Conservation (phyloP, 2,329 filamentous ascomycete species). For the Aspergillus hiratsukae region DNA sequence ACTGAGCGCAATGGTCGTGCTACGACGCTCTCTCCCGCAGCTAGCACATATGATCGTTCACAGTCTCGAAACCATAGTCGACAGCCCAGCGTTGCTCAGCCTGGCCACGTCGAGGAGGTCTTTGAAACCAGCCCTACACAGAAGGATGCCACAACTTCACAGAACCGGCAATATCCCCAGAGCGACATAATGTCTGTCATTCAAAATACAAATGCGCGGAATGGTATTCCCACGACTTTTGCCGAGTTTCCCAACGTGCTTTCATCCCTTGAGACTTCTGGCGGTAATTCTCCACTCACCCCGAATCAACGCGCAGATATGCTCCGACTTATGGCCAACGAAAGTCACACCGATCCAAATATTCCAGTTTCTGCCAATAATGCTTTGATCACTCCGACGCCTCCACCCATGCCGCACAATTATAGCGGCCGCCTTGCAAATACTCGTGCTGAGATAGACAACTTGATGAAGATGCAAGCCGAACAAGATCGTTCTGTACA, state of each 20-base stretch:
- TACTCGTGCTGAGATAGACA: conserved; percentile 71
- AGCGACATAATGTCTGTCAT: conserved; percentile 48
- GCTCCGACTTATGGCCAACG: conserved; percentile 45
- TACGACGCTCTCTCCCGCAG: conserved; percentile 34
- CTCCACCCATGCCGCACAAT: conserved; percentile 51
- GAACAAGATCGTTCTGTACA: conserved; percentile 75
- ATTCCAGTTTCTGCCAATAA: conserved; percentile 45
- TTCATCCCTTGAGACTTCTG: conserved; percentile 41
- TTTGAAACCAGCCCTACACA: conserved; percentile 37
- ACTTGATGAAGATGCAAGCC: conserved; percentile 71
- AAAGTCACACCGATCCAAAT: conserved; percentile 41
- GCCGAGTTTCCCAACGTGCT: conserved; percentile 44
- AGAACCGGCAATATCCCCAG: conserved; percentile 28
- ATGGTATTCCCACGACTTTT: conserved; percentile 34
- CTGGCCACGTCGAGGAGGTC: conserved; percentile 42
- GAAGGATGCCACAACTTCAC: conserved; percentile 14
- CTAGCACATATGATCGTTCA: conserved; percentile 29
- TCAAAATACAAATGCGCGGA: conserved; percentile 44
- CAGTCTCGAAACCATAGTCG: conserved; percentile 25
- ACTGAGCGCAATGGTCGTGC: conserved; percentile 25
- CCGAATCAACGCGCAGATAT: conserved; percentile 45
- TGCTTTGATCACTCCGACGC: conserved; percentile 52
- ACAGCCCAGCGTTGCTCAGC: conserved; percentile 27
- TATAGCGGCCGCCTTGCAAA: conserved; percentile 51
- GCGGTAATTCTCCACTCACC: conserved; percentile 41